Percentiles rank a stretch among this genome's conserved stretches.
phyloP scores from a whole-genome alignment of 1,284 basidiomycete genomes.

The Cutaneotrichosporon sp. region DNA sequence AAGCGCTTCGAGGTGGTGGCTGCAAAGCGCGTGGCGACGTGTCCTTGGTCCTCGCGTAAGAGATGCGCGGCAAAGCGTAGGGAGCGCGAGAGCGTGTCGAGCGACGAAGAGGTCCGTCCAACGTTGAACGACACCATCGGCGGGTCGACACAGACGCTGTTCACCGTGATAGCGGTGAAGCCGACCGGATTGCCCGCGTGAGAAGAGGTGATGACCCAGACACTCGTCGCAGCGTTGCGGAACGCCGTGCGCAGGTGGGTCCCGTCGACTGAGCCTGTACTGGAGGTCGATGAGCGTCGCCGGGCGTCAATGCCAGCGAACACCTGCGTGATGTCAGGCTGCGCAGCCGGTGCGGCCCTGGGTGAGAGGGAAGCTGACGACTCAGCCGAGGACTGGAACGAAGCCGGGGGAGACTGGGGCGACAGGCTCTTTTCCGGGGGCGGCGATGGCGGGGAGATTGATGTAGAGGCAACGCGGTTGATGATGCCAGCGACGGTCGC shows the following conservation, averaged over 20 bases:
- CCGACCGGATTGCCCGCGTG: constrained; percentile 18
- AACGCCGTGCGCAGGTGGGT: constrained; percentile 15
- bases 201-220: constrained; percentile 22
- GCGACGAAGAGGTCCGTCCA: constrained; percentile 15
- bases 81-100: constrained; percentile 19
- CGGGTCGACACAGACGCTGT: constrained; percentile 22
- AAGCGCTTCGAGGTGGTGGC: constrained; percentile 16
- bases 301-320: background rate
- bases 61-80: constrained; percentile 20
- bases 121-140: constrained; percentile 26
- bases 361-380: background rate
- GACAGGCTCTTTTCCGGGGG: background rate
- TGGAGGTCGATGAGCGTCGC: background rate
- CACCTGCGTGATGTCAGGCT: background rate
- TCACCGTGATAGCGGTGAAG: constrained; percentile 25
- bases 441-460: constrained; percentile 4
- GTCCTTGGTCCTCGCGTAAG: constrained; percentile 13
- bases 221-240: constrained; percentile 18
- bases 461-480: constrained; percentile 14
- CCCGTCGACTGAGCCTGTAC: background rate
- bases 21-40: constrained; percentile 17
- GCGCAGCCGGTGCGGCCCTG: background rate
- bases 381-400: background rate
- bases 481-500: constrained; percentile 20
- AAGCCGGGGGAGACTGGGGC: background rate